A percentile compares a stretch with the other conserved stretches of the same genome.
phyloP scores from a whole-genome alignment of 345 rosid genomes.

The Erysimum cheiranthoides region DNA sequence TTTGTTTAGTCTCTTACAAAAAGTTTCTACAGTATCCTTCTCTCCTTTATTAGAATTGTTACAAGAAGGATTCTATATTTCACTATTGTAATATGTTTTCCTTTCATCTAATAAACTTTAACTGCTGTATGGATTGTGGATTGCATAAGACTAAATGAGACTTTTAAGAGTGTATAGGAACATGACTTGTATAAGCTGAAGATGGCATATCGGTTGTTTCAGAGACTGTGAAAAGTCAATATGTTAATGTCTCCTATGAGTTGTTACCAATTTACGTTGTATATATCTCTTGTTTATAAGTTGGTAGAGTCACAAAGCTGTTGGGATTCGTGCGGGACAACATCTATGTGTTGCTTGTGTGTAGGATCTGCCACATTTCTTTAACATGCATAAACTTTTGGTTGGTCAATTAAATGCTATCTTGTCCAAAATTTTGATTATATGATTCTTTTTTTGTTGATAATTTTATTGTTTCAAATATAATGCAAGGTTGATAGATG shows the following conservation, averaged over 20 bases:
- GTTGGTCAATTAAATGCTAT: background rate
- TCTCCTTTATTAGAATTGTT: background rate
- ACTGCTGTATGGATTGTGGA: background rate
- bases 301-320: background rate
- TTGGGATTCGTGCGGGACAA: background rate
- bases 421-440: background rate
- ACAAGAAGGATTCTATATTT: background rate
- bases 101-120: background rate
- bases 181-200: background rate
- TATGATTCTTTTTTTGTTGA: slow-evolving; percentile 4
- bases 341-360: background rate
- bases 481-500: slow-evolving; percentile 80
- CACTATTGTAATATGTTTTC: background rate
- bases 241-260: background rate
- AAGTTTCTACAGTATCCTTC: background rate
- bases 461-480: slow-evolving; percentile 27
- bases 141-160: background rate
- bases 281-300: background rate
- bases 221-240: background rate
- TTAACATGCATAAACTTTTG: background rate
- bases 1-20: slow-evolving; percentile 10
- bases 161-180: background rate
- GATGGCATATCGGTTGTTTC: background rate
- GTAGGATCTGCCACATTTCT: background rate
- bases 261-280: background rate